Percentiles rank a stretch among this genome's conserved stretches.
Evolutionary conservation across 208 protist genomes (phyloP).

Genomic region (Crithidia mellificae): DNA sequence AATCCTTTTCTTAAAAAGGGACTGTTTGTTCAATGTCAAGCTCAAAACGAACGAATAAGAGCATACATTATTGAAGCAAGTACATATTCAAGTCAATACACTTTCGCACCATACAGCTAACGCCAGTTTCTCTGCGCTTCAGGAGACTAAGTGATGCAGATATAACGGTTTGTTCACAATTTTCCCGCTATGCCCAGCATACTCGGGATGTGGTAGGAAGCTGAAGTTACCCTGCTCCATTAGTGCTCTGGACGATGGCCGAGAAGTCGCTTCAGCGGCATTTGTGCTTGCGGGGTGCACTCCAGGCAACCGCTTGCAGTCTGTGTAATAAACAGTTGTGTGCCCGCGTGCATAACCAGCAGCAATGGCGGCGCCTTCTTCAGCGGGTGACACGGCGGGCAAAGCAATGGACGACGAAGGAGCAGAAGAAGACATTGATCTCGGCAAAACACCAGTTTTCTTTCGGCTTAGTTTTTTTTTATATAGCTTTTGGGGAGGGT

Average conservation of each 20-base stretch:
- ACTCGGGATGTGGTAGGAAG: slow-evolving; percentile 64
- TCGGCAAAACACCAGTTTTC: no score
- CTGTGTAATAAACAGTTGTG: slow-evolving; percentile 47
- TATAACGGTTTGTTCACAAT: slow-evolving; percentile 60
- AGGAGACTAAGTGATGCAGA: slow-evolving; percentile 42
- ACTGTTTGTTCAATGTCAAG: no score
- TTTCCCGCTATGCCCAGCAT: slow-evolving; percentile 39
- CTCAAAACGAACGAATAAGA: no score
- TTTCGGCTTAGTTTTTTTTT: no score
- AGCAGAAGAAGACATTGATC: background rate
- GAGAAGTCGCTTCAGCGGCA: background rate
- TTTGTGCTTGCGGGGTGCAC: background rate
- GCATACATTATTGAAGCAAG: no score
- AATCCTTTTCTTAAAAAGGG: background rate
- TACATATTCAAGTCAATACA: no score
- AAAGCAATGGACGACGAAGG: background rate
- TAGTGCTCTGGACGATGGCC: background rate
- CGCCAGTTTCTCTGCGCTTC: background rate
- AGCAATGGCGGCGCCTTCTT: slow-evolving; percentile 27
- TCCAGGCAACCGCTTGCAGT: slow-evolving; percentile 38
- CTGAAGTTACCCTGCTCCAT: slow-evolving; percentile 45
- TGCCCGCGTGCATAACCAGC: slow-evolving; percentile 23
- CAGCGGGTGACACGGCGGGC: background rate
- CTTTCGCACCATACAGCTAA: background rate
- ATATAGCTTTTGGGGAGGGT: no score